These are phyloP conservation scores for Saccharomyces hybrid DNA, from an alignment of 1,139 yeast species.

Conservation along the genomic window DNA sequence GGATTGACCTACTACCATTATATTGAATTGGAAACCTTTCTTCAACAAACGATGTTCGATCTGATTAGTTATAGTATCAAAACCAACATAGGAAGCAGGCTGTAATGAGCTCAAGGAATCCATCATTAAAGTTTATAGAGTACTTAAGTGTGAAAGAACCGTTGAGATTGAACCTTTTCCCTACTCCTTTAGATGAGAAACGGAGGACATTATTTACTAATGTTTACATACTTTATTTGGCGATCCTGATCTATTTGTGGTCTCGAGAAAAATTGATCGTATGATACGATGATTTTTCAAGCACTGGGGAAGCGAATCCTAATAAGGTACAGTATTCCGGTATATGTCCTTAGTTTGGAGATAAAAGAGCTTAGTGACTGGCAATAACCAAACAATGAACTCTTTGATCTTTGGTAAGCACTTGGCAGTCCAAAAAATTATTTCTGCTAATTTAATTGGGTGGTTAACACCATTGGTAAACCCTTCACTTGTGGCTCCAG, in stretches of 20 bases:
- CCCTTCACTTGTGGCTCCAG: not conserved
- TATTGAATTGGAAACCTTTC: conserved; percentile 88
- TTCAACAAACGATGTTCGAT: conserved; percentile 87
- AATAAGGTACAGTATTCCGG: not conserved
- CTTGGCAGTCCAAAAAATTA: not conserved
- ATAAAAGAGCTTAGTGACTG: not conserved
- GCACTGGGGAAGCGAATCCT: not conserved
- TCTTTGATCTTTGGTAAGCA: not conserved
- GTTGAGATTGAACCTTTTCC: not conserved
- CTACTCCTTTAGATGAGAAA: not conserved
- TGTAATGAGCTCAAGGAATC: conserved; percentile 11
- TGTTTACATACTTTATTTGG: not conserved
- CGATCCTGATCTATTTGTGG: conserved; percentile 1
- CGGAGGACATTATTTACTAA: not conserved
- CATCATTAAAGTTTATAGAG: not conserved
- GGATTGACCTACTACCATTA: conserved; percentile 91
- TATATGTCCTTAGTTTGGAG: not conserved
- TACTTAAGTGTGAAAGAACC: not conserved
- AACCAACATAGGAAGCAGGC: conserved; percentile 72
- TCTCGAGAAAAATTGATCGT: not conserved
- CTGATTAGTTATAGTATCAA: conserved; percentile 92
- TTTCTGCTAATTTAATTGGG: not conserved
- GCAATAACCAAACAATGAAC: not conserved
- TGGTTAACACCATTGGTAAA: not conserved
- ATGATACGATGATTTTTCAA: not conserved